These are phyloP conservation scores for Pharus latifolius DNA, from an alignment of 176 grass and related monocot genomes.

Conservation along the genomic window DNA sequence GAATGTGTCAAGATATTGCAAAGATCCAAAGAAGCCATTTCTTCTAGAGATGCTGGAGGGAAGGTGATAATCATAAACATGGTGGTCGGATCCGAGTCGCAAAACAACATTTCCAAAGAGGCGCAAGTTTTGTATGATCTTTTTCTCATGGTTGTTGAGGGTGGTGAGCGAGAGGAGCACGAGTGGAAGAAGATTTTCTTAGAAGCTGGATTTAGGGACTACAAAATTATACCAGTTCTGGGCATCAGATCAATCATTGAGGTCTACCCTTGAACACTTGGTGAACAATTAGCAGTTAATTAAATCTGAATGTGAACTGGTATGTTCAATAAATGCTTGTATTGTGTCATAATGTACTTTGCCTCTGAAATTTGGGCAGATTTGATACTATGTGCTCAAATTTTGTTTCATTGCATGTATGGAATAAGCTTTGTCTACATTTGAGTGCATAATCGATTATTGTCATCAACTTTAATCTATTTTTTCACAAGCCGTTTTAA, in stretches of 20 bases:
- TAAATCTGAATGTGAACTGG: neutral
- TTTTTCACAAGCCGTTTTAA: too few species aligned
- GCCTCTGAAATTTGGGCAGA: neutral
- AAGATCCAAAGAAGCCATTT: constrained; percentile 31
- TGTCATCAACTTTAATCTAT: too few species aligned
- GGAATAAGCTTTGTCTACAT: neutral
- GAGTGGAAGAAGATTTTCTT: constrained; percentile 33
- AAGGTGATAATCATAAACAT: constrained; percentile 41
- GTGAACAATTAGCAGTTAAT: neutral
- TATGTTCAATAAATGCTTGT: neutral
- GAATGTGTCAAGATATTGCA: constrained; percentile 33
- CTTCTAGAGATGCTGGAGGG: neutral
- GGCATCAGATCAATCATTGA: constrained; percentile 14
- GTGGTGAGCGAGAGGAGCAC: constrained; percentile 8
- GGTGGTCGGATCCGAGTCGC: neutral
- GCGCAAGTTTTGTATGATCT: constrained; percentile 5
- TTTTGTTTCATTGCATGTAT: neutral
- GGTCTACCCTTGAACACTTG: constrained; percentile 4
- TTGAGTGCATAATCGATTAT: neutral
- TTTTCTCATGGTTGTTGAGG: neutral
- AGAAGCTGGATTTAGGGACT: constrained; percentile 23
- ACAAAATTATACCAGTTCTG: neutral
- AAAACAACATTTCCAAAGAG: neutral
- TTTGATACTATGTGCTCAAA: neutral
- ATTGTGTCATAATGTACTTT: neutral